Conservation (phyloP, 148 eudicot species). For the Fagopyrum homotropicum region DNA sequence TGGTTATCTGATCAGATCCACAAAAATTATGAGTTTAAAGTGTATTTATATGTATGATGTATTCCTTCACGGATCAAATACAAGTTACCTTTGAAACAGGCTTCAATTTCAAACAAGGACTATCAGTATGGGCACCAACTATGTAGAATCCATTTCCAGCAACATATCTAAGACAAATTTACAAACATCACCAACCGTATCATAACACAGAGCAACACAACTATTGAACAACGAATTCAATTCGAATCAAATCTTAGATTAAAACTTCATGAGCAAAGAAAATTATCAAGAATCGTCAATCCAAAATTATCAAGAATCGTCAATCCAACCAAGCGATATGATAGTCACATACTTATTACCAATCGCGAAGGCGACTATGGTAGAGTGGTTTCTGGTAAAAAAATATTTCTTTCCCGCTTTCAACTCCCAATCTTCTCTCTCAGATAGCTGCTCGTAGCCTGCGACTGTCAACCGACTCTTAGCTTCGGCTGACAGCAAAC, state of each 20-base stretch:
- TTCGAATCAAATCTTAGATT: not conserved
- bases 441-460: constrained; percentile 73
- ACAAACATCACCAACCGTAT: not conserved
- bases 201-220: not conserved
- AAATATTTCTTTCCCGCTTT: constrained; percentile 70
- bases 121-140: constrained; percentile 95
- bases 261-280: not conserved
- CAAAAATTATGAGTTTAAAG: not conserved
- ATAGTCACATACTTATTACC: constrained; percentile 69
- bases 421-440: constrained; percentile 79
- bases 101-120: constrained; percentile 92
- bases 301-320: not conserved
- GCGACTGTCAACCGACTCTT: constrained; percentile 64
- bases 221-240: not conserved
- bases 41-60: not conserved
- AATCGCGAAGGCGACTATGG: constrained; percentile 90
- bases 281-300: not conserved
- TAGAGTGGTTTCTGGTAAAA: constrained; percentile 89
- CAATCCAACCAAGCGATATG: not conserved
- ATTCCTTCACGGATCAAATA: not conserved
- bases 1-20: constrained; percentile 43
- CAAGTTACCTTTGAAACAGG: constrained; percentile 76
- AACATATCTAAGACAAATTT: constrained; percentile 46
- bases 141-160: constrained; percentile 89
- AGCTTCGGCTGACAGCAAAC: constrained; percentile 57